Evolutionary conservation across 495 filamentous ascomycete genomes (phyloP).

Genomic region (Sphaerosporella brunnea): DNA sequence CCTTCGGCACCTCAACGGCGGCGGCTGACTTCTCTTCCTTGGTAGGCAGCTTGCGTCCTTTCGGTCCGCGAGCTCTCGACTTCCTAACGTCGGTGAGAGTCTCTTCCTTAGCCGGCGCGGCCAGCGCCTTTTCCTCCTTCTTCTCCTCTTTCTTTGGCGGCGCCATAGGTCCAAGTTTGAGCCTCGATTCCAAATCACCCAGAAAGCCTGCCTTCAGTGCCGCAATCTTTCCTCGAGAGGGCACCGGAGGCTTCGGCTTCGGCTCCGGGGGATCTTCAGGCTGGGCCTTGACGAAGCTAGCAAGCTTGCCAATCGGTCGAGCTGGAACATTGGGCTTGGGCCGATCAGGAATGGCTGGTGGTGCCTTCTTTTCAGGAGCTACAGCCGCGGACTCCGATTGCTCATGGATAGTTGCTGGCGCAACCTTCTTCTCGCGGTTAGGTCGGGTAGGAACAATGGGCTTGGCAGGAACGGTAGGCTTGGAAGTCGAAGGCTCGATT

Average conservation of each 20-base stretch:
- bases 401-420: conserved; percentile 12
- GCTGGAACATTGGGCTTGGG: conserved; percentile 67
- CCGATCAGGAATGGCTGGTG: conserved; percentile 44
- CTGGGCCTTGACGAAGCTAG: conserved; percentile 19
- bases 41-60: conserved; percentile 36
- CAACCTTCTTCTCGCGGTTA: conserved; percentile 20
- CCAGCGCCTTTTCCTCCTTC: conserved; percentile 49
- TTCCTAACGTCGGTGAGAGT: conserved; percentile 76
- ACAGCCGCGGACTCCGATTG: conserved; percentile 32
- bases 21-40: conserved; percentile 4
- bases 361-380: conserved; percentile 30
- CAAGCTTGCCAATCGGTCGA: conserved; percentile 42
- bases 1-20: not conserved
- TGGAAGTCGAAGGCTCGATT: conserved; percentile 29
- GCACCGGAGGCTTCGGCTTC: conserved; percentile 59
- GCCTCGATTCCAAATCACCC: conserved; percentile 67
- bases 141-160: conserved; percentile 27
- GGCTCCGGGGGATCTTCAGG: conserved; percentile 19
- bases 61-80: conserved; percentile 71
- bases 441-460: conserved; percentile 33
- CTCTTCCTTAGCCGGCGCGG: conserved; percentile 41
- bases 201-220: conserved; percentile 74
- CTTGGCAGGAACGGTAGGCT: conserved; percentile 29
- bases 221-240: conserved; percentile 76
- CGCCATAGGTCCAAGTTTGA: conserved; percentile 62